Evolutionary conservation across 2,329 filamentous ascomycete species (phyloP), one percentile per base, ranked within the genome.

Genomic region (Verticillium albo-atrum): DNA sequence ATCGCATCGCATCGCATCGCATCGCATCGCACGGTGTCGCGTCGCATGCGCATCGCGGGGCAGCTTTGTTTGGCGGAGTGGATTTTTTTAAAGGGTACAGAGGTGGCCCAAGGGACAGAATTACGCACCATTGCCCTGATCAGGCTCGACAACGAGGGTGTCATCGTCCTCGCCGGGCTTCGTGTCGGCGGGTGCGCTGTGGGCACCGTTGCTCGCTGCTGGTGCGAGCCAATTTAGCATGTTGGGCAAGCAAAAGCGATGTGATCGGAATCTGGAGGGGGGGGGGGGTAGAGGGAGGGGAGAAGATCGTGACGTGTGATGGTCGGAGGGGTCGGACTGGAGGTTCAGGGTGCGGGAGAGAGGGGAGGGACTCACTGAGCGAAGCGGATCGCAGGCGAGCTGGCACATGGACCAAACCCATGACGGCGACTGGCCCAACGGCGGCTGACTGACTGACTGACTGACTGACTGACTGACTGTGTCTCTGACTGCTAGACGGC

Each of bases 81-180:
- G 25, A 53, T 28, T 28, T 27, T 53, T 30, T 25, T 26, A 14
- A 7, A 20, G 51, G 47, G 14, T 32, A 6, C 53, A 54, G 55
- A 35, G 52, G n/a, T n/a, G n/a, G n/a, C n/a, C 20, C 26, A 30
- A 59, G 63, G 53, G 51, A n/a, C n/a, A n/a, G n/a, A n/a, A n/a
- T n/a, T 56, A 74, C 88, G 74, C 77, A 96, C 92, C 90, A 83
- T 94, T 97, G 77, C 93, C 92, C 82, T 98, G 92, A 58, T 97
- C 93, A 62, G 91, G 85, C 77, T 96, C 92, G 69, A 97, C 88
- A 62, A 94, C 84, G 60, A 86, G 88, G 70, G 92, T 92, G 69
- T 96, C 91, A 65, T 85, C 82, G 68, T 92, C 88, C 62, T 79
- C 77, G 58, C 63, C 67, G 37, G 79, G 77, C 62, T 71, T 71